These are phyloP conservation scores for Jacaranda copaia DNA, from an alignment of 257 asterid genomes.

Conservation along the genomic window DNA sequence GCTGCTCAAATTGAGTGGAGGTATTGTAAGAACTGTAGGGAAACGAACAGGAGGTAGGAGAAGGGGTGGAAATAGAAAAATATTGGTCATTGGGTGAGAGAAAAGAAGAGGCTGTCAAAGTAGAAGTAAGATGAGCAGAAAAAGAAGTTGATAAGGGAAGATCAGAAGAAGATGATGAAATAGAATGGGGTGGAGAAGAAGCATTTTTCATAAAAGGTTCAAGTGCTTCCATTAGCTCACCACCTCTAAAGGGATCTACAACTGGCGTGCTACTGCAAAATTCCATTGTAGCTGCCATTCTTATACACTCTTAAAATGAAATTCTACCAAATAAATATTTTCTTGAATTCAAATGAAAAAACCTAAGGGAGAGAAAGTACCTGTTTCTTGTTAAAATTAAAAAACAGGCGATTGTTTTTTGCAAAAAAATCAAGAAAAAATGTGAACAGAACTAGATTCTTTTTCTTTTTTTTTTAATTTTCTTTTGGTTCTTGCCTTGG, in stretches of 20 bases:
- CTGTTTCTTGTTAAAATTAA: slow-evolving; percentile 71
- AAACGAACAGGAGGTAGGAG: slow-evolving; percentile 43
- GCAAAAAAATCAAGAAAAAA: slow-evolving; percentile 7
- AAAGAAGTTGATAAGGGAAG: slow-evolving; percentile 5
- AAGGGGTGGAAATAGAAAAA: slow-evolving; percentile 31
- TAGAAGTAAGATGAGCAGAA: slow-evolving; percentile 14
- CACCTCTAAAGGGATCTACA: slow-evolving; percentile 66
- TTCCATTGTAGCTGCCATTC: slow-evolving; percentile 82
- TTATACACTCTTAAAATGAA: neutral
- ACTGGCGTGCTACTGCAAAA: slow-evolving; percentile 60
- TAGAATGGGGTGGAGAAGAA: slow-evolving; percentile 54
- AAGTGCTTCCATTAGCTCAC: slow-evolving; percentile 95
- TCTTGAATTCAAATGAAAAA: neutral
- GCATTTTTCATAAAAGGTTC: slow-evolving; percentile 93
- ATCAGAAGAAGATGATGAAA: slow-evolving; percentile 42
- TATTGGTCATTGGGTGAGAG: slow-evolving; percentile 14
- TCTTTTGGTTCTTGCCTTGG: slow-evolving; percentile 15
- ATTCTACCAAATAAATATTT: neutral
- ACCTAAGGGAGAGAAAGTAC: slow-evolving; percentile 33
- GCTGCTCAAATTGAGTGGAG: slow-evolving; percentile 34
- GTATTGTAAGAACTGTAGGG: slow-evolving; percentile 48
- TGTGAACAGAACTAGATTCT: neutral
- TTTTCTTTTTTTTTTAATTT: neutral
- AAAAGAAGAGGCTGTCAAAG: slow-evolving; percentile 2
- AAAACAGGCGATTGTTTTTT: slow-evolving; percentile 50